These are phyloP conservation scores for Cutaneotrichosporon daszewskae DNA, from an alignment of 1,284 basidiomycete species.

Conservation along the genomic window DNA sequence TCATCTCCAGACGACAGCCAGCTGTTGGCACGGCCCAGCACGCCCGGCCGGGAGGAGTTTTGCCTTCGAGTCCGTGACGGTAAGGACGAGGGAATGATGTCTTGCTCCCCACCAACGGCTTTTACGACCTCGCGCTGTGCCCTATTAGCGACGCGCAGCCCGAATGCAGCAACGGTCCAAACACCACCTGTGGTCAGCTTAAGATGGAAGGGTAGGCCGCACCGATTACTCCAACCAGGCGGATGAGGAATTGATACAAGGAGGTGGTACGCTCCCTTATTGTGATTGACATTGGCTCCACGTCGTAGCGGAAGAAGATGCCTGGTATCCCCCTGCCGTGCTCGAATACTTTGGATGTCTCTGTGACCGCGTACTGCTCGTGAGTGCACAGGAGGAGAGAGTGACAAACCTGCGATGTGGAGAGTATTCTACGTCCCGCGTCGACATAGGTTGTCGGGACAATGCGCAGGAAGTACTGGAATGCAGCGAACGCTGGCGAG, in stretches of 20 bases:
- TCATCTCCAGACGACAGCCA: constrained; percentile 10
- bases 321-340: constrained; percentile 79
- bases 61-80: constrained; percentile 4
- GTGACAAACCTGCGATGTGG: constrained; percentile 57
- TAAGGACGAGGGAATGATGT: constrained; percentile 37
- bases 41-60: too few relatives aligned
- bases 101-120: constrained; percentile 31
- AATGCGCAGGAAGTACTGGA: constrained; percentile 91
- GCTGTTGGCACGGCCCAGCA: constrained; percentile 11
- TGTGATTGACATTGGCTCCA: constrained; percentile 81
- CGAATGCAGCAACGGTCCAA: constrained; percentile 48
- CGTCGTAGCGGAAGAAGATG: constrained; percentile 94
- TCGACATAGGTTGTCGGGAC: constrained; percentile 90
- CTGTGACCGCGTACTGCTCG: constrained; percentile 84
- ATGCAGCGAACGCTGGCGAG: constrained; percentile 80
- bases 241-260: constrained; percentile 73
- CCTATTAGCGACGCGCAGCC: constrained; percentile 42
- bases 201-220: constrained; percentile 14
- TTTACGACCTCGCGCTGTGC: constrained; percentile 42
- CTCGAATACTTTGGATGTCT: constrained; percentile 72
- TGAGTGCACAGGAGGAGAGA: neutral
- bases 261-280: constrained; percentile 81
- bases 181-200: constrained; percentile 38
- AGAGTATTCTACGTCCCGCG: constrained; percentile 55
- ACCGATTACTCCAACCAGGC: constrained; percentile 51